Evolutionary conservation across 2,329 filamentous ascomycete species (phyloP).

Genomic region (Monascus ruber): DNA sequence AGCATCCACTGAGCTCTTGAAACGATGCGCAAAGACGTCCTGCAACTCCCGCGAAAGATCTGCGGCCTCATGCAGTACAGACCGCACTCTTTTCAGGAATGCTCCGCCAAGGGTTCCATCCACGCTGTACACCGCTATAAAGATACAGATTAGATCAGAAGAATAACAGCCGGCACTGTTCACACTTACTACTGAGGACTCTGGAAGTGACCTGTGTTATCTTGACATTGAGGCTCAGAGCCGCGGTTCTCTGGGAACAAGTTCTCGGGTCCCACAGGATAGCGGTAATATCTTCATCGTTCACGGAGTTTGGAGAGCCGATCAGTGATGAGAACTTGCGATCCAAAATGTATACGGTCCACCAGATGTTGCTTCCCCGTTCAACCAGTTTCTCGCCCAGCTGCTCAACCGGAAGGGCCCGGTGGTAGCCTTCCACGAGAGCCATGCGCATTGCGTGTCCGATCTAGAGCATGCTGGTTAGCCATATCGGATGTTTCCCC

Average conservation of each 20-base stretch:
- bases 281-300: slow-evolving; percentile 39
- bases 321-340: slow-evolving; percentile 44
- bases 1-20: slow-evolving; percentile 23
- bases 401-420: slow-evolving; percentile 38
- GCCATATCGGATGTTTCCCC: too few relatives aligned
- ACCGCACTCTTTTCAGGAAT: slow-evolving; percentile 21
- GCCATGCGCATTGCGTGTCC: slow-evolving; percentile 45
- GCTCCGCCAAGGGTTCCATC: slow-evolving; percentile 15
- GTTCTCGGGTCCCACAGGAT: slow-evolving; percentile 30
- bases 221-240: slow-evolving; percentile 30
- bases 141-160: too few relatives aligned
- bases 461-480: slow-evolving; percentile 26
- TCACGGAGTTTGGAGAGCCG: slow-evolving; percentile 40
- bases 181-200: slow-evolving; percentile 26
- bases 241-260: slow-evolving; percentile 22
- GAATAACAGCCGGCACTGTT: too few relatives aligned
- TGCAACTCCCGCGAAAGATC: slow-evolving; percentile 23
- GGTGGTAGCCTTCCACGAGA: slow-evolving; percentile 42
- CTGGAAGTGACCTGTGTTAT: slow-evolving; percentile 28
- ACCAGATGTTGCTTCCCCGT: slow-evolving; percentile 43
- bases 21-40: slow-evolving; percentile 21
- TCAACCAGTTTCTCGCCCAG: slow-evolving; percentile 36
- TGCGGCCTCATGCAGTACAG: slow-evolving; percentile 22
- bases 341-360: slow-evolving; percentile 45
- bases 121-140: slow-evolving; percentile 23